These are phyloP conservation scores for Malus hybrid DNA, from an alignment of 331 rosid species.

Conservation along the genomic window DNA sequence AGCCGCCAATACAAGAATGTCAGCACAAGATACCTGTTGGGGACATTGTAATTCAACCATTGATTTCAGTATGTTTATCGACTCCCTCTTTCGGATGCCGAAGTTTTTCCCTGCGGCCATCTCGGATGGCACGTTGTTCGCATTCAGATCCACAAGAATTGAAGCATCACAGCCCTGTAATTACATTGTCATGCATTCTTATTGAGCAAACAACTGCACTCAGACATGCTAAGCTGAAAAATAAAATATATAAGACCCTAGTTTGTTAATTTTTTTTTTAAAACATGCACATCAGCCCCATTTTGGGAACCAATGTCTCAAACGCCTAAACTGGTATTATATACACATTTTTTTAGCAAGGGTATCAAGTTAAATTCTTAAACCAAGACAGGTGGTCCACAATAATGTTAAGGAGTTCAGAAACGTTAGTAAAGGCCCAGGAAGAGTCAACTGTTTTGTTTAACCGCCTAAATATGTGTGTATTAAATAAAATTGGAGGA, in stretches of 20 bases:
- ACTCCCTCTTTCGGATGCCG: constrained; percentile 19
- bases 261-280: background rate
- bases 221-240: background rate
- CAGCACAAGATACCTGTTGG: constrained; percentile 32
- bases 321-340: background rate
- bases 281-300: background rate
- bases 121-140: constrained; percentile 1
- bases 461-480: background rate
- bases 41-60: constrained; percentile 26
- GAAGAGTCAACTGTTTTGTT: too few species aligned
- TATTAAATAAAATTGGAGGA: background rate
- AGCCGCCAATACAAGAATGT: constrained; percentile 27
- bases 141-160: constrained; percentile 16
- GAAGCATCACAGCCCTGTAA: constrained; percentile 33
- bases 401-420: background rate
- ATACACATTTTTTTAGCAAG: background rate
- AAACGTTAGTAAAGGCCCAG: background rate
- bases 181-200: background rate
- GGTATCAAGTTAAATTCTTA: background rate
- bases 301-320: background rate
- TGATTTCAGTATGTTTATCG: constrained; percentile 13
- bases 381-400: background rate
- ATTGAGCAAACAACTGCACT: background rate
- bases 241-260: background rate
- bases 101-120: constrained; percentile 15